Evolutionary conservation across 345 rosid species (phyloP), one percentile per base, ranked within the genome.

Genomic region (Dovyalis caffra): DNA sequence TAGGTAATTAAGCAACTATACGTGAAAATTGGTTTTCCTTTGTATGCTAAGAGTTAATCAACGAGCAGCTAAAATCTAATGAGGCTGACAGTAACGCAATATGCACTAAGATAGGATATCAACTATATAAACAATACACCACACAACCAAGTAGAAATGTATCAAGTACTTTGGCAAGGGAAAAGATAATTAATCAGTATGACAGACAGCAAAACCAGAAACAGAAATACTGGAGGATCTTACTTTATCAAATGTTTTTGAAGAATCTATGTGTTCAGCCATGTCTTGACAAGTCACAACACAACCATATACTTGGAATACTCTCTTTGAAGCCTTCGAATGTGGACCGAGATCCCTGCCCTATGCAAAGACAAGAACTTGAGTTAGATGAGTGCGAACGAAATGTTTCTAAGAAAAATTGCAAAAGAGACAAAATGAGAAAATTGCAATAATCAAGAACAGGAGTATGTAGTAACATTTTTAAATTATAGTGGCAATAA

Each of bases 261-360:
- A 83, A 51, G 92, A 88, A 85, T 92, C 93, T 70, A 82, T 83
- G 76, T 87, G 93, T 76, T 85, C 86, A 83, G 87, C 96, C 92
- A 94, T 90, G 89, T 89, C 91, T 81, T 88, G 82, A 79, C 92
- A 77, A 49, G 94, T 92, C 72, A 92, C 85, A 43, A 90, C 81
- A 79, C 97, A 94, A 65, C 98, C 98, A 81, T 89, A 89, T 60
- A 94, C 94, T 79, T 92, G 91, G 81, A 81, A 88, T 28, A 78
- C 83, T 83, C 97, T 87, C 84, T 92, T 92, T 21, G 93, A 79
- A 56, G 80, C 76, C 77, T 74, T 76, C 32, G 77, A 79, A 66
- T 74, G 61, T 78, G 72, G 77, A 66, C 40, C 74, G 0, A 26
- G 53, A 78, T 77, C 87, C 70, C 78, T 86, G 64, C 80, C 83